These are phyloP conservation scores for Poa pratensis DNA, from an alignment of 176 grass and related monocot species.

Conservation along the genomic window DNA sequence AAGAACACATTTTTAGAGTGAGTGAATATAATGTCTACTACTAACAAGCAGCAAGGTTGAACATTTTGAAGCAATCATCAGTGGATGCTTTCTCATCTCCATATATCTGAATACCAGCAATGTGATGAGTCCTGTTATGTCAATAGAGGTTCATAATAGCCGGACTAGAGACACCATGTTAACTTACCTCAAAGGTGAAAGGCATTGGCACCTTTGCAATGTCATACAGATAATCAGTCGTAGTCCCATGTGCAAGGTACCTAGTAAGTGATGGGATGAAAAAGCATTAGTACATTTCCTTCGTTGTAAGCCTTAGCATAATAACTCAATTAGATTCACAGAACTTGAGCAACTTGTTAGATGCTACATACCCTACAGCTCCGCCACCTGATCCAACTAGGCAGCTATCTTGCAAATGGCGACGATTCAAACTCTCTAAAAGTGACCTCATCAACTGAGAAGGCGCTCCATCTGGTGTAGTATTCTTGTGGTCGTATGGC, in stretches of 20 bases:
- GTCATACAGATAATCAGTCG: slow-evolving; percentile 93
- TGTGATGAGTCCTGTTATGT: slow-evolving; percentile 4
- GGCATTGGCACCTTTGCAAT: slow-evolving; percentile 89
- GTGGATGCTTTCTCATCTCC: slow-evolving; percentile 77
- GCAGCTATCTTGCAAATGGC: slow-evolving; percentile 88
- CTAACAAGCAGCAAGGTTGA: too few relatives aligned
- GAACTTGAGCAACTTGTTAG: background rate
- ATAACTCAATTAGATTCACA: background rate
- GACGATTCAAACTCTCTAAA: slow-evolving; percentile 79
- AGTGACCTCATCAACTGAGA: slow-evolving; percentile 81
- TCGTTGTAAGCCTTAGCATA: slow-evolving; percentile 14
- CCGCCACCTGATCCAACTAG: slow-evolving; percentile 91
- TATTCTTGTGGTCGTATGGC: slow-evolving; percentile 99
- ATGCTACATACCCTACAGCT: slow-evolving; percentile 80
- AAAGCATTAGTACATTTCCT: background rate
- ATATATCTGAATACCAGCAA: slow-evolving; percentile 70
- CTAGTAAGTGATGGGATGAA: slow-evolving; percentile 41
- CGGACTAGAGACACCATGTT: slow-evolving; percentile 1
- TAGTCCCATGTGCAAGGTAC: slow-evolving; percentile 99
- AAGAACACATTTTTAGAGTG: too few relatives aligned
- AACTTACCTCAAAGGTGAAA: slow-evolving; percentile 95
- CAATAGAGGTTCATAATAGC: background rate
- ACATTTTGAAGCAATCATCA: slow-evolving; percentile 95
- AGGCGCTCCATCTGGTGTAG: slow-evolving; percentile 66
- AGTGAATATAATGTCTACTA: too few relatives aligned